Evolutionary conservation across 805 yeast genomes (phyloP).

Genomic region (Candida insectorum): DNA sequence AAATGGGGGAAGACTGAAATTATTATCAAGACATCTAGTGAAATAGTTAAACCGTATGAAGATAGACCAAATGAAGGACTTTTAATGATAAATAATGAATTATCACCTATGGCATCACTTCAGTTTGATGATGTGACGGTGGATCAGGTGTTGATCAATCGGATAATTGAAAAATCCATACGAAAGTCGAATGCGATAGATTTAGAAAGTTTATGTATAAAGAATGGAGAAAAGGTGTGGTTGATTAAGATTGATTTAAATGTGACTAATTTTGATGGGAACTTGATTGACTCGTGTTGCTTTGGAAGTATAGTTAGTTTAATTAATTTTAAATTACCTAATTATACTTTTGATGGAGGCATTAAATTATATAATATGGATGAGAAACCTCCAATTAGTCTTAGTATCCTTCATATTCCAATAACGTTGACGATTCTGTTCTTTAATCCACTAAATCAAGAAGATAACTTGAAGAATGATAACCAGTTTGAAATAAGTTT

Average conservation of each 20-base stretch:
- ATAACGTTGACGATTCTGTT: slow-evolving; percentile 87
- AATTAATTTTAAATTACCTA: slow-evolving; percentile 80
- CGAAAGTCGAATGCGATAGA: slow-evolving; percentile 89
- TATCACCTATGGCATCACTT: slow-evolving; percentile 86
- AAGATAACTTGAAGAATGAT: slow-evolving; percentile 69
- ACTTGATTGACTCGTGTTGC: slow-evolving; percentile 85
- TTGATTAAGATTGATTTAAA: slow-evolving; percentile 85
- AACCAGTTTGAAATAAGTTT: slow-evolving; percentile 56
- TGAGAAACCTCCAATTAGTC: slow-evolving; percentile 84
- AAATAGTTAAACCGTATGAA: slow-evolving; percentile 75
- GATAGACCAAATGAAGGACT: slow-evolving; percentile 94
- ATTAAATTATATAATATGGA: slow-evolving; percentile 65
- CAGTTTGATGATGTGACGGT: slow-evolving; percentile 73
- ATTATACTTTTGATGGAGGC: slow-evolving; percentile 44
- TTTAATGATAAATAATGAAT: slow-evolving; percentile 79
- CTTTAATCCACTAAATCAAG: slow-evolving; percentile 63
- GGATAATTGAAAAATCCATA: slow-evolving; percentile 88
- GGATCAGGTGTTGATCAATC: slow-evolving; percentile 74
- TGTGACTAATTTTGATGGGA: slow-evolving; percentile 88
- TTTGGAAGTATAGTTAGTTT: slow-evolving; percentile 86
- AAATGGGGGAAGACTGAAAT: slow-evolving; percentile 70
- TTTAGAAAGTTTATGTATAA: slow-evolving; percentile 83
- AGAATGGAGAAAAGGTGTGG: slow-evolving; percentile 93
- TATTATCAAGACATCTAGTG: slow-evolving; percentile 70
- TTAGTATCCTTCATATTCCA: slow-evolving; percentile 85